Conservation (phyloP, 2,329 filamentous ascomycete genomes). For the Pseudocercospora fuligena region DNA sequence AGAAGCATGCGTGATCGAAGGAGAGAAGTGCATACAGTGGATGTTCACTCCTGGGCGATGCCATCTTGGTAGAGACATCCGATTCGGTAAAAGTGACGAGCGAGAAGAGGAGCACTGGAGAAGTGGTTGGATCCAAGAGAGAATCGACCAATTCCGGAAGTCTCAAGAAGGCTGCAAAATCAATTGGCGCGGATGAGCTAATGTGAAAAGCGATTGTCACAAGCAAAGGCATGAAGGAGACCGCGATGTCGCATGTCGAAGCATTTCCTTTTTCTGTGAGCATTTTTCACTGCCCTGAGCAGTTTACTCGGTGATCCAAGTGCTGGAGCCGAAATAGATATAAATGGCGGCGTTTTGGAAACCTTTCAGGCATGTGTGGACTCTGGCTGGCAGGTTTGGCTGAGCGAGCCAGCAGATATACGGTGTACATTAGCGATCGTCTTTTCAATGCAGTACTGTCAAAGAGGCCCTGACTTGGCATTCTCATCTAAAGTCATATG, state of each 20-base stretch:
- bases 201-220: neutral
- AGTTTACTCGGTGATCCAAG: constrained; percentile 9
- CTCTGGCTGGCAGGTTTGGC: too few relatives aligned
- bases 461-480: too few relatives aligned
- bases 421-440: too few relatives aligned
- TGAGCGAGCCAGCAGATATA: too few relatives aligned
- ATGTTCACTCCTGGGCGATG: constrained; percentile 42
- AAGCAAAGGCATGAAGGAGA: neutral
- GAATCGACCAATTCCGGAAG: constrained; percentile 33
- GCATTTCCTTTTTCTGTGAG: neutral
- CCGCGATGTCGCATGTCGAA: neutral
- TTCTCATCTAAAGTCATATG: too few relatives aligned
- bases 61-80: constrained; percentile 38
- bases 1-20: constrained; percentile 34
- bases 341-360: neutral
- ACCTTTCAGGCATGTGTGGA: too few relatives aligned
- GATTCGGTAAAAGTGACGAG: constrained; percentile 42
- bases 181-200: constrained; percentile 28
- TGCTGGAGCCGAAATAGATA: constrained; percentile 14
- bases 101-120: constrained; percentile 36
- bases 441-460: too few relatives aligned
- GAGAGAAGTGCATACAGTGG: constrained; percentile 42
- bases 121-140: constrained; percentile 40
- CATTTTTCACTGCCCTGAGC: neutral
- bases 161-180: constrained; percentile 31